Percentiles rank a stretch among this genome's conserved stretches.
Conservation (phyloP, 2,329 filamentous ascomycete species). For the Cytospora paraplurivora region DNA sequence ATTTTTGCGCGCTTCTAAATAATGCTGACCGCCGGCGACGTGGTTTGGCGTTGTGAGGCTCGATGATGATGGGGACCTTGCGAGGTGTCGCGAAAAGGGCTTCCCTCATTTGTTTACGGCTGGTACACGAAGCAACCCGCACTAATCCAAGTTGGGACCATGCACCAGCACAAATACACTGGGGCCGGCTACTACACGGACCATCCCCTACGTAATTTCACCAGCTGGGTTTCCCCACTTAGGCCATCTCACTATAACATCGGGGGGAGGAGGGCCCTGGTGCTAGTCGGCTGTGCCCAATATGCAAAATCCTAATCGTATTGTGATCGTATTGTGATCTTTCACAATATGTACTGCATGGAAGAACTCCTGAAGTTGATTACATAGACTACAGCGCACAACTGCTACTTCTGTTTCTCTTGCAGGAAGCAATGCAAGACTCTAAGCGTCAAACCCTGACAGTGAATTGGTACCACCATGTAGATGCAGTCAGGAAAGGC, state of each 20-base stretch:
- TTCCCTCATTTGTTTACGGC: constrained; percentile 26
- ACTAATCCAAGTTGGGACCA: constrained; percentile 18
- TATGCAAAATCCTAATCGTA: no score
- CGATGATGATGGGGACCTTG: constrained; percentile 10
- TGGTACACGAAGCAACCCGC: constrained; percentile 6
- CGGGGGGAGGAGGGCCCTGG: neutral
- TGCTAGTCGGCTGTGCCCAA: neutral
- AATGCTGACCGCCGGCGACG: constrained; percentile 24
- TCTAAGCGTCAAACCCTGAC: neutral
- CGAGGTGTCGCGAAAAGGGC: constrained; percentile 24
- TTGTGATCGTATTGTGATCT: no score
- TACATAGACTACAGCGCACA: neutral
- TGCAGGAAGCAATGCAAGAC: neutral
- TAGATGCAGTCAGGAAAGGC: constrained; percentile 10
- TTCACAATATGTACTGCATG: neutral
- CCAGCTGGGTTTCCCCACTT: neutral
- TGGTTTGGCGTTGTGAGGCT: constrained; percentile 15
- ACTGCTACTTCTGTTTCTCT: neutral
- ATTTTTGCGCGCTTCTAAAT: constrained; percentile 26
- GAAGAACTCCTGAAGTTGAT: neutral
- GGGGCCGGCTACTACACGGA: neutral
- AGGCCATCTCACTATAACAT: neutral
- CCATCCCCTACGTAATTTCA: neutral
- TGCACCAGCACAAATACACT: constrained; percentile 2
- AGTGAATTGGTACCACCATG: constrained; percentile 9